Conservation (phyloP, 2,329 filamentous ascomycete genomes). For the Cordyceps tenuipes region DNA sequence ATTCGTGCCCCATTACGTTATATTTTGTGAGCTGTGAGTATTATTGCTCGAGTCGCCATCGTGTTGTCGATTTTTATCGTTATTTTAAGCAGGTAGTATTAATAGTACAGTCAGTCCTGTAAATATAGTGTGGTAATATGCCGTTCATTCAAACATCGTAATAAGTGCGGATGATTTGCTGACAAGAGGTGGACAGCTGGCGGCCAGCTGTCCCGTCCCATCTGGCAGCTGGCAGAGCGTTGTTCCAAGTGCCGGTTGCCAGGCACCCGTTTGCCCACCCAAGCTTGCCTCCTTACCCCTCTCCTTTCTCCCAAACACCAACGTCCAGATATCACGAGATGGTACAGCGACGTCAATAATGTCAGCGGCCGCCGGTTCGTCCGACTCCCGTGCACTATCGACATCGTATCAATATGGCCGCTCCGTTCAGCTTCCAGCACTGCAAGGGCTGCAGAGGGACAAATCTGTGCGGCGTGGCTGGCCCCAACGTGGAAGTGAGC, state of each 20-base stretch:
- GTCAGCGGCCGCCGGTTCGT: background rate
- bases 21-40: background rate
- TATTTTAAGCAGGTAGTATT: background rate
- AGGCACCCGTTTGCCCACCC: background rate
- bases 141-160: background rate
- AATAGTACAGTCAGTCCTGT: background rate
- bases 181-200: background rate
- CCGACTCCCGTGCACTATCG: background rate
- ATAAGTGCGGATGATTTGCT: background rate
- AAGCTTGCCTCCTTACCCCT: background rate
- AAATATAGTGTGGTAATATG: background rate
- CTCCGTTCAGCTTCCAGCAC: background rate
- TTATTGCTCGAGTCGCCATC: background rate
- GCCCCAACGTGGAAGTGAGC: background rate
- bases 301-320: background rate
- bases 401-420: background rate
- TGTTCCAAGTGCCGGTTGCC: background rate
- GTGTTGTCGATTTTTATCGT: background rate
- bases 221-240: background rate
- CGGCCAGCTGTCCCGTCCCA: background rate
- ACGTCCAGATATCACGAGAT: background rate
- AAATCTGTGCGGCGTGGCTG: background rate
- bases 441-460: background rate
- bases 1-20: background rate
- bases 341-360: background rate